Evolutionary conservation across 1,284 basidiomycete species (phyloP).

Genomic region (Mycosarcoma maydis): DNA sequence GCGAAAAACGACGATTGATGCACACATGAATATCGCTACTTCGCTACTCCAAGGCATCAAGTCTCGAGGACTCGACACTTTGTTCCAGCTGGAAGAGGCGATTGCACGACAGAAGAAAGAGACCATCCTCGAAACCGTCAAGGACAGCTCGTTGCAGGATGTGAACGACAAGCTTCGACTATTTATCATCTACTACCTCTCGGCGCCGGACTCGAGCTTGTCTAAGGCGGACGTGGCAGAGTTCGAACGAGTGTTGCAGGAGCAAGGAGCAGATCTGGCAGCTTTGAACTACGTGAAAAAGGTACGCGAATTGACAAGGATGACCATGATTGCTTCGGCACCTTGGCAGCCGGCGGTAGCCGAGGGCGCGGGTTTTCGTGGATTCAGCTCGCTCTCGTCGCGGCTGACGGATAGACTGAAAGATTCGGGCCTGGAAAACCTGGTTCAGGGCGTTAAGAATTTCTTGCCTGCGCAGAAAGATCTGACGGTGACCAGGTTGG

Average conservation of each 20-base stretch:
- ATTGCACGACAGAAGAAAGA: constrained; percentile 73
- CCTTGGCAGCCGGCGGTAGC: constrained; percentile 71
- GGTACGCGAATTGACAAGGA: constrained; percentile 92
- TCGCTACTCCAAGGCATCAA: constrained; percentile 95
- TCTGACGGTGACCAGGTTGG: constrained; percentile 87
- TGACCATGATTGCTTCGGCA: constrained; percentile 85
- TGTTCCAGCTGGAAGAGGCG: constrained; percentile 95
- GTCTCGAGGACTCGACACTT: constrained; percentile 89
- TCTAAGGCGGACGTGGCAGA: constrained; percentile 87
- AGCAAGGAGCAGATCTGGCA: constrained; percentile 76
- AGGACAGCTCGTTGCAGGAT: constrained; percentile 66
- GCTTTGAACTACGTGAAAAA: constrained; percentile 93
- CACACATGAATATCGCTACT: constrained; percentile 99
- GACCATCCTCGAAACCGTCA: constrained; percentile 80
- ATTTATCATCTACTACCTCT: constrained; percentile 91
- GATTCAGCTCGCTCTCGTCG: constrained; percentile 82
- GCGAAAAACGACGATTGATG: constrained; percentile 93
- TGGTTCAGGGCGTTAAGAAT: constrained; percentile 97
- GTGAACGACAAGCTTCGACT: constrained; percentile 86
- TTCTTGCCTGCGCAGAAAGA: constrained; percentile 96
- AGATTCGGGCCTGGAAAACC: constrained; percentile 89
- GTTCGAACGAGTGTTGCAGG: constrained; percentile 71
- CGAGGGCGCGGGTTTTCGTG: constrained; percentile 74
- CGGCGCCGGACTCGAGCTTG: constrained; percentile 80
- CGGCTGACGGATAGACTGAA: constrained; percentile 82